phyloP scores from a whole-genome alignment of 768 basidiomycete genomes.

The Clitopilus hobsonii region DNA sequence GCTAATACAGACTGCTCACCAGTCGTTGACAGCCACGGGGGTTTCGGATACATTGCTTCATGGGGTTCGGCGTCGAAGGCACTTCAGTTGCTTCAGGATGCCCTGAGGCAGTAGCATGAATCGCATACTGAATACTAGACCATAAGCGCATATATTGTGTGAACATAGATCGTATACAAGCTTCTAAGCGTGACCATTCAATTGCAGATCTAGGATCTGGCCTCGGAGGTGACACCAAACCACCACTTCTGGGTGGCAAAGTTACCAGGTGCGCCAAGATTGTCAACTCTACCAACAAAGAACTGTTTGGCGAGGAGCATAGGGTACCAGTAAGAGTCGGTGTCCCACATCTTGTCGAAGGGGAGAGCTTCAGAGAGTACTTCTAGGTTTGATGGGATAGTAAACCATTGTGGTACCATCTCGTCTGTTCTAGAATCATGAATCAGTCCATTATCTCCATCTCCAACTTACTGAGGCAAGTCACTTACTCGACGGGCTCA shows the following conservation, averaged over 20 bases:
- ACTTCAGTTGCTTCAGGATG: slow-evolving; percentile 39
- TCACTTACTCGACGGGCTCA: slow-evolving; percentile 57
- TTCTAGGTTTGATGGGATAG: slow-evolving; percentile 17
- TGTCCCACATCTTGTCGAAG: slow-evolving; percentile 55
- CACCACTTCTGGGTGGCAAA: slow-evolving; percentile 39
- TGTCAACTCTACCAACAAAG: slow-evolving; percentile 45
- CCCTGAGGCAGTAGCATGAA: slow-evolving; percentile 24
- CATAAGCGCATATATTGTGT: too few species aligned
- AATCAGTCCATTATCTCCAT: background rate
- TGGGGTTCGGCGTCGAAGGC: slow-evolving; percentile 60
- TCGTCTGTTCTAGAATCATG: slow-evolving; percentile 80
- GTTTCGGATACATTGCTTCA: slow-evolving; percentile 58
- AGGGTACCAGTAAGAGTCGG: slow-evolving; percentile 69
- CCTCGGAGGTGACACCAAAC: slow-evolving; percentile 24
- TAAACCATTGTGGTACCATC: slow-evolving; percentile 84
- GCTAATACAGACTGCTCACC: background rate
- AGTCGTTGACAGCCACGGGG: slow-evolving; percentile 42
- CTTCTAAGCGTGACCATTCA: background rate
- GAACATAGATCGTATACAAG: background rate
- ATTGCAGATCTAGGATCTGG: background rate
- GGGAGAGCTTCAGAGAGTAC: slow-evolving; percentile 42
- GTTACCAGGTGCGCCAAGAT: slow-evolving; percentile 24
- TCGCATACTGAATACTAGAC: too few species aligned
- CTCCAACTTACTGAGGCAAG: background rate
- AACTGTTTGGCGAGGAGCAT: slow-evolving; percentile 38